A percentile compares a stretch with the other conserved stretches of the same genome.
Conservation (phyloP, 768 basidiomycete species). For the Lactifluus pinguis region DNA sequence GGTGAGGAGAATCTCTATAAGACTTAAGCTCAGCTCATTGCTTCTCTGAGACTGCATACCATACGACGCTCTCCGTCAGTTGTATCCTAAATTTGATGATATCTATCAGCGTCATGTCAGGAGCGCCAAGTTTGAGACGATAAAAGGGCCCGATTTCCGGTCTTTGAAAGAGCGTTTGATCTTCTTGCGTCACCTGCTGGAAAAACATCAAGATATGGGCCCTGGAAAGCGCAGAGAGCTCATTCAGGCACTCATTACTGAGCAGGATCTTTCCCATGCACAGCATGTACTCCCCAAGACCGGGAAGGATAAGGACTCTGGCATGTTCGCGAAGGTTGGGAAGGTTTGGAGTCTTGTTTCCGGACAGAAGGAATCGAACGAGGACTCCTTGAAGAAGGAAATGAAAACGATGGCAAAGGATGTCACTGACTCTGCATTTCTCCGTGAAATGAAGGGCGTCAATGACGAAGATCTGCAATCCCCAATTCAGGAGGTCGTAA, state of each 20-base stretch:
- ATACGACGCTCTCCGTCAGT: background rate
- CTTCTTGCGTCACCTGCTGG: background rate
- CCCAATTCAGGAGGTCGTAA: background rate
- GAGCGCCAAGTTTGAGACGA: background rate
- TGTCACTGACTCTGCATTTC: conserved; percentile 6
- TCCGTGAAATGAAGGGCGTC: background rate
- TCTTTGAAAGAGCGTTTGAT: background rate
- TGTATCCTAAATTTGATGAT: background rate
- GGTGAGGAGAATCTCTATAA: background rate
- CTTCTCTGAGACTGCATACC: background rate
- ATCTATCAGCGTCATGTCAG: background rate
- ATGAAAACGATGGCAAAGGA: background rate
- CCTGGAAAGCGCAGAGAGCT: background rate
- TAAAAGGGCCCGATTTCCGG: background rate
- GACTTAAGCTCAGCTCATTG: background rate
- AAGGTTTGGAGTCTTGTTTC: too few relatives aligned
- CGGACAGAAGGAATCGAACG: background rate
- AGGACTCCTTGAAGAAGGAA: background rate
- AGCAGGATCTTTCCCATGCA: background rate
- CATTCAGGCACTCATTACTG: background rate
- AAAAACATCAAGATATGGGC: background rate
- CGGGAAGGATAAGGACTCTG: background rate
- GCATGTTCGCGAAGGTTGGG: too few relatives aligned
- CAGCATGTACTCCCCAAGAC: background rate
- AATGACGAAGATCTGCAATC: background rate